Evolutionary conservation across 1,284 basidiomycete genomes (phyloP).

Genomic region (Ceratorhiza oryzae-sativae): DNA sequence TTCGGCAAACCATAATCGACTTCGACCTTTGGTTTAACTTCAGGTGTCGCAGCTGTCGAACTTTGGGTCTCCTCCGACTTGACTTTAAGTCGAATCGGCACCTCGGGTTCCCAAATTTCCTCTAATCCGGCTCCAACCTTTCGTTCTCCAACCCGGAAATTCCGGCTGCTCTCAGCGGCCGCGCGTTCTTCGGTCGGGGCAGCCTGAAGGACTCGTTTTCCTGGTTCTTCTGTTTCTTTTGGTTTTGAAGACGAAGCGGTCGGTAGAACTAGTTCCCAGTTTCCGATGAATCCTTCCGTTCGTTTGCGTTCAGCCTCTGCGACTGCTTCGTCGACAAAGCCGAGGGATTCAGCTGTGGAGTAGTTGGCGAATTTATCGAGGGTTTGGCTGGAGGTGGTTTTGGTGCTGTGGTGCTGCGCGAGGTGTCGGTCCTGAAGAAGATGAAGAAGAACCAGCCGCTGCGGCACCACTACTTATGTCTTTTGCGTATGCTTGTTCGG

Average conservation of each 20-base stretch:
- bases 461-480: conserved; percentile 70
- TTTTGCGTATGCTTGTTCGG: conserved; percentile 73
- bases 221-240: not conserved
- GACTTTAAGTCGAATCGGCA: conserved; percentile 30
- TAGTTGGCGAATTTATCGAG: conserved; percentile 84
- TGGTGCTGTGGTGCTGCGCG: conserved; percentile 49
- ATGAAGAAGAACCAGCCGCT: conserved; percentile 30
- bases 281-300: conserved; percentile 76
- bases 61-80: conserved; percentile 1
- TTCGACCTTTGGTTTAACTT: conserved; percentile 12
- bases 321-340: conserved; percentile 75
- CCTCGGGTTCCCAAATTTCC: conserved; percentile 30
- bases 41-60: not conserved
- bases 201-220: conserved; percentile 15
- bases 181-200: conserved; percentile 29
- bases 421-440: conserved; percentile 47
- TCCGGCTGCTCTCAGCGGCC: conserved; percentile 30
- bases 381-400: conserved; percentile 57
- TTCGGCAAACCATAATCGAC: conserved; percentile 32
- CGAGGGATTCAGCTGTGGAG: conserved; percentile 82
- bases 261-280: conserved; percentile 61
- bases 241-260: conserved; percentile 4
- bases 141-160: conserved; percentile 25
- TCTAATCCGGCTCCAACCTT: conserved; percentile 23
- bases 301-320: conserved; percentile 66